A percentile compares a stretch with the other conserved stretches of the same genome.
Conservation (phyloP, 306 rosid genomes). For the Prosopis cineraria region DNA sequence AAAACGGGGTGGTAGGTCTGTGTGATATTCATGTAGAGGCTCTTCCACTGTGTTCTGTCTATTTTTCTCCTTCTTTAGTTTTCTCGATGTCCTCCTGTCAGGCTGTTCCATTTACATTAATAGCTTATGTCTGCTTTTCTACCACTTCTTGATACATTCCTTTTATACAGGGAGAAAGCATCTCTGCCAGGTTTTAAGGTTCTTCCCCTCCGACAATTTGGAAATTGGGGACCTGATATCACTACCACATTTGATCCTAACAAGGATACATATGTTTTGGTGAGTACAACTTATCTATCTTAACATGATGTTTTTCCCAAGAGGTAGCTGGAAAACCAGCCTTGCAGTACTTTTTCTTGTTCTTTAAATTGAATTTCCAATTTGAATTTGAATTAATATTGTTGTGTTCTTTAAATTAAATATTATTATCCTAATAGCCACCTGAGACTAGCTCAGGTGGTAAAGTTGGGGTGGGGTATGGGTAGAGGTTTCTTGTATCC, state of each 20-base stretch:
- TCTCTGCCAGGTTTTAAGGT: constrained; percentile 83
- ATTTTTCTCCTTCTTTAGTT: constrained; percentile 12
- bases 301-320: neutral
- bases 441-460: no score
- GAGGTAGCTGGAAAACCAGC: constrained; percentile 4
- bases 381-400: neutral
- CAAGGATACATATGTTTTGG: constrained; percentile 87
- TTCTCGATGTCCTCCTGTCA: neutral
- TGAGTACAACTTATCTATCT: constrained; percentile 36
- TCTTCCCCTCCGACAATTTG: constrained; percentile 89
- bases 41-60: constrained; percentile 1
- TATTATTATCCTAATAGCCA: no score
- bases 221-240: constrained; percentile 92
- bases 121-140: constrained; percentile 21
- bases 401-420: no score
- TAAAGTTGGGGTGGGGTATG: no score
- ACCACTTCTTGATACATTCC: constrained; percentile 30
- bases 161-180: constrained; percentile 70
- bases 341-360: neutral
- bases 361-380: neutral
- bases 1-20: neutral
- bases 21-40: constrained; percentile 26
- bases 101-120: constrained; percentile 14
- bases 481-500: no score
- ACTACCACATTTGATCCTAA: constrained; percentile 65